phyloP scores from a whole-genome alignment of 805 yeast species.

The Candida loeiensis region DNA sequence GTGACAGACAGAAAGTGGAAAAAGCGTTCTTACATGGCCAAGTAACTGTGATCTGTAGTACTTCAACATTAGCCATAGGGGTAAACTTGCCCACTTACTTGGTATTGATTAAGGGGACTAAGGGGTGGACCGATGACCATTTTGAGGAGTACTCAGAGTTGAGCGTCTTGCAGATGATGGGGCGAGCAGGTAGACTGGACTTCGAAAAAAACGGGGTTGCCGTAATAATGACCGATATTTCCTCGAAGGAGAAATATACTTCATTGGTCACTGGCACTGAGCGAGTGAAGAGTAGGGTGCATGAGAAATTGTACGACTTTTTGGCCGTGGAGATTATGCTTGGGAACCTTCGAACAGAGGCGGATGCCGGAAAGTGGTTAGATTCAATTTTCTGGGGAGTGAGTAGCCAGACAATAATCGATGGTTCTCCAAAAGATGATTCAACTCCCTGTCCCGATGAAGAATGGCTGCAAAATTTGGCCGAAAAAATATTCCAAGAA shows the following conservation, averaged over 20 bases:
- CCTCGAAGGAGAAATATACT: constrained; percentile 36
- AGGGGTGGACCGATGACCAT: constrained; percentile 49
- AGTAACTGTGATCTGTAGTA: constrained; percentile 47
- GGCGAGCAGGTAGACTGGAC: constrained; percentile 63
- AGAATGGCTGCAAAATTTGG: constrained; percentile 6
- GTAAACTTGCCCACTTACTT: constrained; percentile 60
- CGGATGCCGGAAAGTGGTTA: constrained; percentile 45
- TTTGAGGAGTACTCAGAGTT: constrained; percentile 51
- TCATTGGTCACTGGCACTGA: constrained; percentile 27
- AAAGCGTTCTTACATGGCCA: constrained; percentile 39
- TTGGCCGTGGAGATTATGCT: constrained; percentile 19
- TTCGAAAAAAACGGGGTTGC: constrained; percentile 51
- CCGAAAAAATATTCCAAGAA: constrained; percentile 25
- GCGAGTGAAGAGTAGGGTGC: constrained; percentile 43
- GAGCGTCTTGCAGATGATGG: constrained; percentile 45
- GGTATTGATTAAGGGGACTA: constrained; percentile 61
- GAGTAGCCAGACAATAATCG: constrained; percentile 17
- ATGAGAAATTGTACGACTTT: constrained; percentile 10
- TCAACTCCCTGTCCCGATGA: constrained; percentile 25
- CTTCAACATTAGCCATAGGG: constrained; percentile 60
- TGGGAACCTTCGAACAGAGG: constrained; percentile 33
- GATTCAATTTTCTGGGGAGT: constrained; percentile 47
- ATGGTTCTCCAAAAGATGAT: constrained; percentile 33
- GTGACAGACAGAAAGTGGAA: constrained; percentile 48
- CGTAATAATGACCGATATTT: constrained; percentile 43